These are phyloP conservation scores for Pythium biforme DNA, from an alignment of 352 stramenopile genomes.

Conservation along the genomic window DNA sequence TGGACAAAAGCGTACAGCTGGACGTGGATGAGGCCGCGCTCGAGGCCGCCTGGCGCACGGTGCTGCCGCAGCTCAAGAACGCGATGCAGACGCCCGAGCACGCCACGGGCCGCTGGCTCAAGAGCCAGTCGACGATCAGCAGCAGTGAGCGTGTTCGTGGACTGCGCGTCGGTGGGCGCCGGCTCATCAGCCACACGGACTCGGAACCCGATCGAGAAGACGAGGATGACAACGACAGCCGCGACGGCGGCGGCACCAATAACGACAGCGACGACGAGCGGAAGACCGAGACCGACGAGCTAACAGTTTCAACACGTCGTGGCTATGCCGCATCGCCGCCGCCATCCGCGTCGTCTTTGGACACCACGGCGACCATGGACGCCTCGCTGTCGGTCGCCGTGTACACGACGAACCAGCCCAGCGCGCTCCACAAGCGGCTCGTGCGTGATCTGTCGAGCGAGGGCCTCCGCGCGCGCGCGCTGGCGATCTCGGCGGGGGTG, in stretches of 20 bases:
- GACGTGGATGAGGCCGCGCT: slow-evolving; percentile 53
- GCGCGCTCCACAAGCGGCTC: slow-evolving; percentile 6
- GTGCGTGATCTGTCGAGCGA: background rate
- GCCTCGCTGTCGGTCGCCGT: slow-evolving; percentile 5
- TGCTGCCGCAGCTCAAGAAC: slow-evolving; percentile 46
- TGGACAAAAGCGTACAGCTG: slow-evolving; percentile 39
- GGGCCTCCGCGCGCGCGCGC: background rate
- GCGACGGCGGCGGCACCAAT: background rate
- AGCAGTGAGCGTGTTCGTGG: background rate
- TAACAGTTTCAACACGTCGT: background rate
- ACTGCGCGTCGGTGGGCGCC: background rate
- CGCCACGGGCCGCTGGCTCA: slow-evolving; percentile 25
- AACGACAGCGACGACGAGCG: slow-evolving; percentile 1
- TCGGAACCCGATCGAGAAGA: slow-evolving; percentile 14
- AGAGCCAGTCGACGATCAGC: background rate
- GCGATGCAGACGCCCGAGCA: slow-evolving; percentile 46
- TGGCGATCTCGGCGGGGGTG: background rate
- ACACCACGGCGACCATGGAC: background rate
- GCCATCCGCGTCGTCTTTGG: background rate
- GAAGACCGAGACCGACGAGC: slow-evolving; percentile 5
- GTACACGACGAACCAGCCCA: slow-evolving; percentile 7
- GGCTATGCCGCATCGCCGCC: background rate
- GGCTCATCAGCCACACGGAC: slow-evolving; percentile 13
- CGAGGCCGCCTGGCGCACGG: slow-evolving; percentile 39
- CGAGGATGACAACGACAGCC: background rate